A percentile compares a stretch with the other conserved stretches of the same genome.
Conservation (phyloP, 1,139 yeast species). For the Pichia sp. region DNA sequence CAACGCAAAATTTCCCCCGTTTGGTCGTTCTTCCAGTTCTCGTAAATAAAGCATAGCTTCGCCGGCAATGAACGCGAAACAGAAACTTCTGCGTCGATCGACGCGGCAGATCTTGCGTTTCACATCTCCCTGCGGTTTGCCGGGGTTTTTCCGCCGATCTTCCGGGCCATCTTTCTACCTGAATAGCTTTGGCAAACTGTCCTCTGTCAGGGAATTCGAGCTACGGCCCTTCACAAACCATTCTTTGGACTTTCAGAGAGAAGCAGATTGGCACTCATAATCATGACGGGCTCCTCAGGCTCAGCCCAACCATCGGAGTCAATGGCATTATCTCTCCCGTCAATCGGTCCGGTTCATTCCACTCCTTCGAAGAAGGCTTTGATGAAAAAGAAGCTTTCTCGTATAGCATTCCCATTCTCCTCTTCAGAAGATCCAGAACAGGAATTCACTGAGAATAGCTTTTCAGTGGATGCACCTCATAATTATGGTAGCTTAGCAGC, state of each 20-base stretch:
- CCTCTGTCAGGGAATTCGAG: background rate
- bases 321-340: background rate
- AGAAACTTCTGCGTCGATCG: background rate
- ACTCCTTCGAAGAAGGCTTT: conserved; percentile 8
- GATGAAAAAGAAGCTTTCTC: conserved; percentile 12
- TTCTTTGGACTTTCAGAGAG: no score
- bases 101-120: background rate
- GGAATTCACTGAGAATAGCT: background rate
- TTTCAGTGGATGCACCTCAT: background rate
- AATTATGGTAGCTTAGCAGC: background rate
- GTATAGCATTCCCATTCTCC: conserved; percentile 12
- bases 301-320: background rate
- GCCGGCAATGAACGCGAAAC: conserved; percentile 2
- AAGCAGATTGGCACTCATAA: background rate
- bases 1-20: conserved; percentile 1
- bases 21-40: background rate
- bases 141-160: background rate
- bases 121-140: background rate
- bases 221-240: no score
- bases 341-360: conserved; percentile 4
- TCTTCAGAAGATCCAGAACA: background rate
- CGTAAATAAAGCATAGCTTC: background rate
- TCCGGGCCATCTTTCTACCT: background rate
- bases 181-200: background rate
- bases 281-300: background rate